Base-by-base conservation (phyloP, 176 grass and related monocot genomes). In the Cocos nucifera region DNA sequence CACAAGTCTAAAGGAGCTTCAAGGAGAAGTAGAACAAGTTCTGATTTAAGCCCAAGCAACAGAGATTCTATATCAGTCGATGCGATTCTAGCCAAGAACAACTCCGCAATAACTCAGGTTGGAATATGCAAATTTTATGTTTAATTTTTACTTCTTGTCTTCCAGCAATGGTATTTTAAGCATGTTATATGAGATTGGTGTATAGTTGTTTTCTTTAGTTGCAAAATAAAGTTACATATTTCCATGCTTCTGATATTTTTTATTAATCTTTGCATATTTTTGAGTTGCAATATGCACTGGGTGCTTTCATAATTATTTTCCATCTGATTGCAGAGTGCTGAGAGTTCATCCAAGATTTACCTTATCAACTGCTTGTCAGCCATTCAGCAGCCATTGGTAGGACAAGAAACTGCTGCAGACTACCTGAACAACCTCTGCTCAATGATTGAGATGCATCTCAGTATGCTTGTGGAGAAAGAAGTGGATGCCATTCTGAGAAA, bases 361-460 rank as follows among this genome's bases (percentile, higher is more conserved):
- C 81, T 98, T 70, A 89, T 98, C 73, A 92, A 98, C 63, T 98
- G 93, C 58, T 82, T 98, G 53, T 98, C 93, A 76, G 87, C 84
- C 76, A 92, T 92, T 79, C 81, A 86, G 70, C 87, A 88, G 44
- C 82, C 88, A 59, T 56, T 98, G n/a, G 76, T 83, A 55, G 73
- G 67, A 32, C 87, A 92, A 60, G 81, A 79, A 53, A 81, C 80
- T 58, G 87, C 93, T 39, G 68, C 79, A 67, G 82, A 69, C 28
- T 98, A 92, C 73, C 70, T 86, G 26, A 71, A 73, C 49, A 86
- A 79, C 53, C 70, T 98, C 29, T 30, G 63, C 24, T 86, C 81
- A 26, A 83, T 78, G 76, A 92, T 89, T 66, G 81, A 85, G 61
- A 75, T 32, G 48, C 79, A 92, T 50, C 48, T 88, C 1, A 71